These are phyloP conservation scores for Pyrenopolyporus hunteri DNA, from an alignment of 495 filamentous ascomycete genomes.

Conservation along the genomic window DNA sequence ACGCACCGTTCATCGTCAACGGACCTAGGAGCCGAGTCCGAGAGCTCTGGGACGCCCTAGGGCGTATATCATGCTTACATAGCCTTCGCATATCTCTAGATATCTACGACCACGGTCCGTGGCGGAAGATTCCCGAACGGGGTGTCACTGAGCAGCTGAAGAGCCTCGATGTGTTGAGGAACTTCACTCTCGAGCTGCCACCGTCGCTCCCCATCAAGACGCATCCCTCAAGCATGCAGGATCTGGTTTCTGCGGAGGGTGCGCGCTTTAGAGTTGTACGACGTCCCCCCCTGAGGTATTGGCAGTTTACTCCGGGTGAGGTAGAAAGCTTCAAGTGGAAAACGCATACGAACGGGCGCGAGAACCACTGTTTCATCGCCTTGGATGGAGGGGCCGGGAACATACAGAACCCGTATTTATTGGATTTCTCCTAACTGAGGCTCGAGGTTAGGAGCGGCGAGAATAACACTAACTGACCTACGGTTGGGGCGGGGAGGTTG, in stretches of 20 bases:
- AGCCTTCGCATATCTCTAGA: conserved; percentile 39
- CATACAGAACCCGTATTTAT: conserved; percentile 37
- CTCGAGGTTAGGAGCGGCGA: not conserved
- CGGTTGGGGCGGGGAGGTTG: not conserved
- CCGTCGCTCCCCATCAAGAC: conserved; percentile 32
- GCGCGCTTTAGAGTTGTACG: conserved; percentile 32
- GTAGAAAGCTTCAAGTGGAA: conserved; percentile 42
- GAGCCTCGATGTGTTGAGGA: conserved; percentile 20
- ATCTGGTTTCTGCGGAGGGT: conserved; percentile 14
- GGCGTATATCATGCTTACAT: conserved; percentile 35
- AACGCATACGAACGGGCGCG: conserved; percentile 25
- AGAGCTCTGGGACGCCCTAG: conserved; percentile 24
- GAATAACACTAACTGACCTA: conserved; percentile 8
- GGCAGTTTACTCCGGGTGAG: conserved; percentile 41
- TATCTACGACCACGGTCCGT: conserved; percentile 41
- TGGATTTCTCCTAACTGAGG: conserved; percentile 30
- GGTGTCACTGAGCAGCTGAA: conserved; percentile 17
- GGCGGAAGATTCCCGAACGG: conserved; percentile 41
- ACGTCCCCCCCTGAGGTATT: conserved; percentile 37
- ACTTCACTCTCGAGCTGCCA: conserved; percentile 40
- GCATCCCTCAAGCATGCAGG: conserved; percentile 27
- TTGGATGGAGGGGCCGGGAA: conserved; percentile 19
- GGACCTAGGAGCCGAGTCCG: conserved; percentile 23
- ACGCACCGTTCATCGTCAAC: conserved; percentile 25
- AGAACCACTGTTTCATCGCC: conserved; percentile 35